phyloP scores from a whole-genome alignment of 1,139 yeast genomes.

The Debaryomyces psychrophilus region DNA sequence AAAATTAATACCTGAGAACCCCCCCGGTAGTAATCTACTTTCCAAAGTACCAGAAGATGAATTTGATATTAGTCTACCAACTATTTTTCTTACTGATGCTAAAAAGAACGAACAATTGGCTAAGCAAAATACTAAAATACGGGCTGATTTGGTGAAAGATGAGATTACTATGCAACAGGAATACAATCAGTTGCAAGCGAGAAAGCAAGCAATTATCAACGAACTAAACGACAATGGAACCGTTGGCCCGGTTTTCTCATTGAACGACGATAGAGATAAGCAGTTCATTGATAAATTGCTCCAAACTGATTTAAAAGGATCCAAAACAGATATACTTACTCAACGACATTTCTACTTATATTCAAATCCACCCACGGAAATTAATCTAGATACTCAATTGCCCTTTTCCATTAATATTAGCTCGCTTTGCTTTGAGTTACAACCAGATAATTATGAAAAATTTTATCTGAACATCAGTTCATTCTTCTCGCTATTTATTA shows the following conservation, averaged over 20 bases:
- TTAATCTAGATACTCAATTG: not conserved
- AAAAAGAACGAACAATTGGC: slow-evolving; percentile 26
- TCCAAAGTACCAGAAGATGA: slow-evolving; percentile 18
- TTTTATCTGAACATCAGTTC: slow-evolving; percentile 1
- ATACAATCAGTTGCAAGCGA: slow-evolving; percentile 1
- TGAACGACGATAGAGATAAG: slow-evolving; percentile 6
- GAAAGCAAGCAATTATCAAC: slow-evolving; percentile 6
- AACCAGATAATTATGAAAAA: slow-evolving; percentile 1
- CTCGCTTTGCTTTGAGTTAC: not conserved
- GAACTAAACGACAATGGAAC: slow-evolving; percentile 11
- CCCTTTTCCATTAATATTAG: not conserved
- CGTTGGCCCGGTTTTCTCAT: not conserved
- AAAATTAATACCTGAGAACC: not conserved
- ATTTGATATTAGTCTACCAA: slow-evolving; percentile 27
- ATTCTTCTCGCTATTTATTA: slow-evolving; percentile 9
- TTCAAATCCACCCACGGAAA: slow-evolving; percentile 1
- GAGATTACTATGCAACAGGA: slow-evolving; percentile 12
- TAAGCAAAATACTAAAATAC: slow-evolving; percentile 21
- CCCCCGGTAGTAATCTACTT: not conserved
- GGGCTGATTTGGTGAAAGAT: slow-evolving; percentile 21
- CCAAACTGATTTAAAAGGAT: slow-evolving; percentile 5
- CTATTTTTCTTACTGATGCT: slow-evolving; percentile 32
- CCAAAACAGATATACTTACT: not conserved
- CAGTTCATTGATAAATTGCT: slow-evolving; percentile 9
- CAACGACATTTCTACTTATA: slow-evolving; percentile 13